These are phyloP conservation scores for Bothriochloa decipiens DNA, from an alignment of 176 grass and related monocot genomes.

Conservation along the genomic window DNA sequence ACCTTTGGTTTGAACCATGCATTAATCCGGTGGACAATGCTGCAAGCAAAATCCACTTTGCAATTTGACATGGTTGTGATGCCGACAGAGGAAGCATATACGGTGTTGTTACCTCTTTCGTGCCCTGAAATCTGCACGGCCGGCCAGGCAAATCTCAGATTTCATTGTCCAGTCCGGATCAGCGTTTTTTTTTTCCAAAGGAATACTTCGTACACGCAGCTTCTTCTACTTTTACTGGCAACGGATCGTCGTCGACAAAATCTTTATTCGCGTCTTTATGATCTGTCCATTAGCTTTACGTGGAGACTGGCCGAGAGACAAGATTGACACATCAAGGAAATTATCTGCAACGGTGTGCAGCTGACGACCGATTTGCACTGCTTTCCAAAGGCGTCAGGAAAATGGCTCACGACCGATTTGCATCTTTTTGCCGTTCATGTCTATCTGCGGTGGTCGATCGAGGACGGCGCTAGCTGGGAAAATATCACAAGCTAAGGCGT, in stretches of 20 bases:
- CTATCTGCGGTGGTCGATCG: background rate
- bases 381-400: constrained; percentile 19
- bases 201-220: too few relatives aligned
- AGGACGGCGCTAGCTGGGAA: background rate
- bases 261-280: background rate
- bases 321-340: too few relatives aligned
- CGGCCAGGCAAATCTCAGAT: background rate
- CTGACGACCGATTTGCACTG: constrained; percentile 10
- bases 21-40: background rate
- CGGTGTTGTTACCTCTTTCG: too few relatives aligned
- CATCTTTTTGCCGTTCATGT: background rate
- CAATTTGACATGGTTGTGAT: background rate
- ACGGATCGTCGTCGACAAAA: background rate
- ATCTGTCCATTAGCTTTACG: too few relatives aligned
- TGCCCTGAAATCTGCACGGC: too few relatives aligned
- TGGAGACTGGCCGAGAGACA: too few relatives aligned
- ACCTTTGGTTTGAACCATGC: background rate
- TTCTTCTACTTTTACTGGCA: background rate
- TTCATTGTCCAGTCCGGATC: background rate
- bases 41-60: too few relatives aligned
- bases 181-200: too few relatives aligned
- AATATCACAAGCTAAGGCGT: background rate
- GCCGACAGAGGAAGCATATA: background rate
- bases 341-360: background rate
- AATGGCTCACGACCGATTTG: background rate